Percentiles rank a stretch among this genome's conserved stretches.
Evolutionary conservation across 75 land plant genomes (phyloP).

Genomic region (Pseudotsuga menziesii): DNA sequence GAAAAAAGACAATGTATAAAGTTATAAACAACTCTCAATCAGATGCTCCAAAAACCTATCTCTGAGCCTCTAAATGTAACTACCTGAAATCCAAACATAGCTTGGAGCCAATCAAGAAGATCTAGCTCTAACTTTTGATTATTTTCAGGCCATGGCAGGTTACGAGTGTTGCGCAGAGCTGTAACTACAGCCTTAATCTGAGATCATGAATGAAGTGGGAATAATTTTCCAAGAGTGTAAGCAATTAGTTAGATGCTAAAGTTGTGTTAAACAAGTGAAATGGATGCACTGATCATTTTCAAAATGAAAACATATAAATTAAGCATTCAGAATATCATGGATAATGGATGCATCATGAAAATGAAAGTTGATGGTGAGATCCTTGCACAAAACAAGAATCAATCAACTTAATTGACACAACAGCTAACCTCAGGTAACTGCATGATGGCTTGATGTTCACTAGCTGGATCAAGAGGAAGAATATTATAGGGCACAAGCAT

Average conservation of each 20-base stretch:
- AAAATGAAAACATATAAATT: slow-evolving; percentile 17
- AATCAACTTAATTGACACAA: background rate
- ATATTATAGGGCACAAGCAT: slow-evolving; percentile 72
- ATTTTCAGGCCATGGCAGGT: slow-evolving; percentile 47
- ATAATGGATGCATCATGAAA: background rate
- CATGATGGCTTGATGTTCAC: slow-evolving; percentile 76
- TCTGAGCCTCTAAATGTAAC: background rate
- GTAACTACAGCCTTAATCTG: slow-evolving; percentile 75
- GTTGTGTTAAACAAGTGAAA: background rate
- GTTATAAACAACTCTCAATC: background rate
- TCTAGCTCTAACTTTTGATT: slow-evolving; percentile 33
- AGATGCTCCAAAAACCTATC: background rate
- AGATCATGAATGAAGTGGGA: background rate
- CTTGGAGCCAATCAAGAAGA: slow-evolving; percentile 84
- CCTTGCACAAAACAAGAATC: too few species aligned
- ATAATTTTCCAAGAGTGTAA: background rate
- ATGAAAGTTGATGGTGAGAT: background rate
- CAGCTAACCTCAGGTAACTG: slow-evolving; percentile 73
- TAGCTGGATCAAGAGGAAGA: slow-evolving; percentile 81
- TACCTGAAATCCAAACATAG: slow-evolving; percentile 91
- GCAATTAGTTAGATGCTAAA: background rate
- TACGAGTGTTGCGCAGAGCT: slow-evolving; percentile 64
- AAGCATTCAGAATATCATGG: too few species aligned
- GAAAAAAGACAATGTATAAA: background rate
- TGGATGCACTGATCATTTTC: background rate